Evolutionary conservation across 129 eudicot species (phyloP), one percentile per base, ranked within the genome.

Genomic region (Ambrosia artemisiifolia): DNA sequence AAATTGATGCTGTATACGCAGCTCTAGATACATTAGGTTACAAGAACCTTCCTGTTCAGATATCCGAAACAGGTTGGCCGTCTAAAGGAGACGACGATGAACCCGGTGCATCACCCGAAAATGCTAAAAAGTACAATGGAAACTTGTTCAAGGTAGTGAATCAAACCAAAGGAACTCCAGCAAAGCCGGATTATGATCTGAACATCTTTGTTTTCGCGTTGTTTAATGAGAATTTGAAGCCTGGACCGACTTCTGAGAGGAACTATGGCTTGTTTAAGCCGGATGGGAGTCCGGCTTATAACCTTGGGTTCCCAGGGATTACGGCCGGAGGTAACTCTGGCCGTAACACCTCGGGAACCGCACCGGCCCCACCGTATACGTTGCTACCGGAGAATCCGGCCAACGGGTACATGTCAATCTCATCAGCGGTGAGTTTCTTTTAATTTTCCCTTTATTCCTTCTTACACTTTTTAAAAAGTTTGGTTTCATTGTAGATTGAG

Each of bases 41-140:
- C 78, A 74, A 80, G 75, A 82, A 80, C 9, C 85, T 95, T 13
- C 84, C 80, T 7, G 79, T 90, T 16, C 94, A 88, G 81, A 81
- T 95, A 59, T 95, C 97, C 18, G 99, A 95, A 76, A 90, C 97
- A 8, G 99, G 99, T 2, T 95, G 97, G 99, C 99, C 99, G 42
- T 88, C 99, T 0, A 87, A 85, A 40, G 98, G 98, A 51, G 94
- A 95, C 47, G 80, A 73, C 3, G 87, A 88, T 36, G 97, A 90
- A 74, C 51, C 81, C 19, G 97, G 98, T 0, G 97, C 99, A 0
- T 49, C 91, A 11, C 82, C 88, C 20, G 94, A 95, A 48, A 88
- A 95, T 67, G 99, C 99, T 3, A 88, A 74, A 78, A 95, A 79
- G 79, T 95, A 95, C 64, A 95, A 95, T 4, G 88, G 84, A 10